Conservation (phyloP, 2,329 filamentous ascomycete genomes). For the Hypoxylon sp. region DNA sequence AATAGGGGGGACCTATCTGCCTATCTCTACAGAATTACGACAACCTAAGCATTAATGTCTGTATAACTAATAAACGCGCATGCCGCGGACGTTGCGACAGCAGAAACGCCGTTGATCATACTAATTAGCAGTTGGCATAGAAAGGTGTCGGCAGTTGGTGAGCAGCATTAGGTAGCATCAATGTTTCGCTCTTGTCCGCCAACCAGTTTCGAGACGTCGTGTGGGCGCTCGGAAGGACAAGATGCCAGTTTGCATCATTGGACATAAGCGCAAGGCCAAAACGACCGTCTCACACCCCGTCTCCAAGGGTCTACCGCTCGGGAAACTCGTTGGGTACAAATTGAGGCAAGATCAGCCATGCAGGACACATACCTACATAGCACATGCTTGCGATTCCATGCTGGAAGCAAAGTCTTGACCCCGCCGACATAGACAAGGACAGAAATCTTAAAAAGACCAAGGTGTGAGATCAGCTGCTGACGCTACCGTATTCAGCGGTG, state of each 20-base stretch:
- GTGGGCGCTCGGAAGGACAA: slow-evolving; percentile 24
- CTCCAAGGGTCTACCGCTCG: slow-evolving; percentile 13
- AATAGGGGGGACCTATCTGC: slow-evolving; percentile 14
- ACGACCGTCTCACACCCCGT: slow-evolving; percentile 24
- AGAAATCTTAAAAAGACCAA: slow-evolving; percentile 24
- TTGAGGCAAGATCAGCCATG: slow-evolving; percentile 35
- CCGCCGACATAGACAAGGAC: slow-evolving; percentile 30
- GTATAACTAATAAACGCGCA: slow-evolving; percentile 31
- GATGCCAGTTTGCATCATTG: slow-evolving; percentile 38
- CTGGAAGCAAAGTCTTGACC: slow-evolving; percentile 29
- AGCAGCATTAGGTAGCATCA: slow-evolving; percentile 30
- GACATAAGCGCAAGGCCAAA: slow-evolving; percentile 33
- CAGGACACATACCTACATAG: slow-evolving; percentile 19
- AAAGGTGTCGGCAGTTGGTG: slow-evolving; percentile 35
- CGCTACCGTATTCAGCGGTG: slow-evolving; percentile 30
- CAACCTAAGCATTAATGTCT: slow-evolving; percentile 7
- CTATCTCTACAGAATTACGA: slow-evolving; percentile 22
- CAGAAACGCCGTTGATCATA: slow-evolving; percentile 26
- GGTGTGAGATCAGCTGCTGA: slow-evolving; percentile 34
- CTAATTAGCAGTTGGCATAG: slow-evolving; percentile 20
- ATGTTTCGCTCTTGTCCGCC: slow-evolving; percentile 34
- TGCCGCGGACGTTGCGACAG: slow-evolving; percentile 26
- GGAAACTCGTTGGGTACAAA: slow-evolving; percentile 20
- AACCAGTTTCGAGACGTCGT: slow-evolving; percentile 30
- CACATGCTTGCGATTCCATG: slow-evolving; percentile 14